Percentiles rank a stretch among this genome's conserved stretches.
Conservation (phyloP, 1,139 yeast species). For the Yamadazyma friedrichii region DNA sequence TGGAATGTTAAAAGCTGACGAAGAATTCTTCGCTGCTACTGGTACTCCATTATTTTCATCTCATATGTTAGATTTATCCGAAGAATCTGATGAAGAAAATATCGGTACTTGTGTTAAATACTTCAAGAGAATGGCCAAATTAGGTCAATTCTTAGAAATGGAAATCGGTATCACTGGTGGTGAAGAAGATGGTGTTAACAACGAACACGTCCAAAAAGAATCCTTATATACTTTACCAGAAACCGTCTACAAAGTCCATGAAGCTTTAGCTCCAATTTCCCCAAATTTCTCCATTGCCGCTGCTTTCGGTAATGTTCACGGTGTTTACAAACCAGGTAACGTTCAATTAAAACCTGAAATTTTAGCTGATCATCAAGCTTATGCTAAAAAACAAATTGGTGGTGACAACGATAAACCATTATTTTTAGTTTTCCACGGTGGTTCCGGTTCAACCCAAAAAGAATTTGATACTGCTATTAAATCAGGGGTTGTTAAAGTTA, state of each 20-base stretch:
- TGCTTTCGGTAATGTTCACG: slow-evolving; percentile 99
- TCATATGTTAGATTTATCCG: slow-evolving; percentile 98
- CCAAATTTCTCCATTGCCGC: slow-evolving; percentile 99
- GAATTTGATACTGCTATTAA: slow-evolving; percentile 91
- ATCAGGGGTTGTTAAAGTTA: slow-evolving; percentile 97
- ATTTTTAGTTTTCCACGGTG: slow-evolving; percentile 99
- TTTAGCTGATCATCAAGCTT: slow-evolving; percentile 93
- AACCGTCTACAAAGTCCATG: slow-evolving; percentile 88
- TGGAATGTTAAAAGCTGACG: slow-evolving; percentile 96
- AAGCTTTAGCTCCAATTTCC: slow-evolving; percentile 86
- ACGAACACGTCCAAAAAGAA: slow-evolving; percentile 87
- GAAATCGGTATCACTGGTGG: slow-evolving; percentile 99
- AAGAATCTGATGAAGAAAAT: slow-evolving; percentile 95
- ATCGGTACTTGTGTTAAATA: slow-evolving; percentile 92
- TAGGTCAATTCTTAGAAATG: slow-evolving; percentile 99
- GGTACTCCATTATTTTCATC: slow-evolving; percentile 98
- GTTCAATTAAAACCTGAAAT: slow-evolving; percentile 91
- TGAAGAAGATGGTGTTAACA: slow-evolving; percentile 99
- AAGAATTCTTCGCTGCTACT: slow-evolving; percentile 78
- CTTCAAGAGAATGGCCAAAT: slow-evolving; percentile 90
- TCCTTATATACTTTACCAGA: slow-evolving; percentile 93
- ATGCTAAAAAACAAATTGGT: slow-evolving; percentile 65
- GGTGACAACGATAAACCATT: slow-evolving; percentile 68
- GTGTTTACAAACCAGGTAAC: slow-evolving; percentile 99
- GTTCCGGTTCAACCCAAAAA: slow-evolving; percentile 93